These are phyloP conservation scores for Syncephalastrum contaminatum DNA, from an alignment of 371 early-diverging fungal species.

Conservation along the genomic window DNA sequence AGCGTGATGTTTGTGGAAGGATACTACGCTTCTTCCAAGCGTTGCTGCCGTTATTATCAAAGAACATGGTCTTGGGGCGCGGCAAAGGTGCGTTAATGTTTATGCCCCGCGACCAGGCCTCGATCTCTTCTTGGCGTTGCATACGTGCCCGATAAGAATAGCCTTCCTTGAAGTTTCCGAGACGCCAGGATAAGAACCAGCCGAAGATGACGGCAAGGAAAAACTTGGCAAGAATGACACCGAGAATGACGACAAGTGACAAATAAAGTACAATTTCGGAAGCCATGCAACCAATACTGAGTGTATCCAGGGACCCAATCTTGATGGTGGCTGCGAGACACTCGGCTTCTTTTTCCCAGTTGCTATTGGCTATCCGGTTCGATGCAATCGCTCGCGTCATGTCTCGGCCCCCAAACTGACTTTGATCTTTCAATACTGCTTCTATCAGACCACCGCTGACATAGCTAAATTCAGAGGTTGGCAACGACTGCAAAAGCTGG, in stretches of 20 bases:
- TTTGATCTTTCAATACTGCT: slow-evolving; percentile 13
- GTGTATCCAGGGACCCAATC: slow-evolving; percentile 69
- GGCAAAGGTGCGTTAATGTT: slow-evolving; percentile 30
- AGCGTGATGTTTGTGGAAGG: slow-evolving; percentile 46
- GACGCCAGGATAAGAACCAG: slow-evolving; percentile 66
- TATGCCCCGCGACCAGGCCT: slow-evolving; percentile 59
- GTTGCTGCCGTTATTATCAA: slow-evolving; percentile 4
- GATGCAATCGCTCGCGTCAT: slow-evolving; percentile 32
- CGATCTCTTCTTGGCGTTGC: slow-evolving; percentile 57
- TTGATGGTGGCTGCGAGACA: slow-evolving; percentile 65
- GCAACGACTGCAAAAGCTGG: slow-evolving; percentile 30
- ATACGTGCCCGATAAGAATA: slow-evolving; percentile 49
- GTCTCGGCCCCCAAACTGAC: slow-evolving; percentile 32
- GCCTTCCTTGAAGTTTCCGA: slow-evolving; percentile 58
- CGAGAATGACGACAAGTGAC: slow-evolving; percentile 61
- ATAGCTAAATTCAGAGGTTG: slow-evolving; percentile 21
- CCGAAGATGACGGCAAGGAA: slow-evolving; percentile 73
- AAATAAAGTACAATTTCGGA: slow-evolving; percentile 65
- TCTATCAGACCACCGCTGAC: slow-evolving; percentile 33
- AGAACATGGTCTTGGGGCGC: slow-evolving; percentile 5
- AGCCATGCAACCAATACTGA: slow-evolving; percentile 70
- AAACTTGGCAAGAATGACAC: slow-evolving; percentile 69
- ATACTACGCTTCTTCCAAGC: slow-evolving; percentile 29
- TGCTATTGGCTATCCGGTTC: slow-evolving; percentile 11
- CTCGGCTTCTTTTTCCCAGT: slow-evolving; percentile 35